Conservation (phyloP, 139 green algal genomes). For the Volvox africanus region DNA sequence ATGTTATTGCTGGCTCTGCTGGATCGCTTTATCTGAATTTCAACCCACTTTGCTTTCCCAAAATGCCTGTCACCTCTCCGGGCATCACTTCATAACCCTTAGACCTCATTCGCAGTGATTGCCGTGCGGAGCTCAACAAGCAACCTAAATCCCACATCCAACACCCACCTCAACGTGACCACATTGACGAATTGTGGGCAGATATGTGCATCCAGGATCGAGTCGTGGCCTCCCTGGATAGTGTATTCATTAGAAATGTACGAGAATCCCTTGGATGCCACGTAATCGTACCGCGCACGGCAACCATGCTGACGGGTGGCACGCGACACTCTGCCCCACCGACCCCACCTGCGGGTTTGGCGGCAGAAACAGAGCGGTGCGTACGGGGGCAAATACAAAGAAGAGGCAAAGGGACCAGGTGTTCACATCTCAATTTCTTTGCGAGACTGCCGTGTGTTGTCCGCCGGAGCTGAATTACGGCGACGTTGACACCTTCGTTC, state of each 20-base stretch:
- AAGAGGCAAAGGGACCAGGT: no score
- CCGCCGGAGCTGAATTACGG: no score
- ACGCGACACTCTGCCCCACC: slow-evolving; percentile 22
- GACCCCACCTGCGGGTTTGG: slow-evolving; percentile 6
- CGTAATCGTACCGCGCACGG: not conserved
- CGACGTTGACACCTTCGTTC: no score
- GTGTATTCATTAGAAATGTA: slow-evolving; percentile 40
- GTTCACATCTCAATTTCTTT: no score
- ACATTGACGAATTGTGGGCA: slow-evolving; percentile 36
- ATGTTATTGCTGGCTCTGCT: no score
- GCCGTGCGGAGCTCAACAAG: no score
- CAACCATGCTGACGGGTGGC: slow-evolving; percentile 4
- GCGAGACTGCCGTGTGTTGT: no score
- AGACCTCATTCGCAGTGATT: not conserved
- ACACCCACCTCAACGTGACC: slow-evolving; percentile 23
- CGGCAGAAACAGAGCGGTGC: no score
- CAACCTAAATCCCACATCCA: not conserved
- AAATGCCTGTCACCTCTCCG: not conserved
- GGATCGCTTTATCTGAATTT: no score
- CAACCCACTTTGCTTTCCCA: no score
- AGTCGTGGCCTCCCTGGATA: slow-evolving; percentile 2
- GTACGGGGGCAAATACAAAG: no score
- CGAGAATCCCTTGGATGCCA: not conserved
- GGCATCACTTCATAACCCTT: not conserved
- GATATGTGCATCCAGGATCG: slow-evolving; percentile 12